Evolutionary conservation across 768 basidiomycete species (phyloP).

Genomic region (Mycena galericulata): DNA sequence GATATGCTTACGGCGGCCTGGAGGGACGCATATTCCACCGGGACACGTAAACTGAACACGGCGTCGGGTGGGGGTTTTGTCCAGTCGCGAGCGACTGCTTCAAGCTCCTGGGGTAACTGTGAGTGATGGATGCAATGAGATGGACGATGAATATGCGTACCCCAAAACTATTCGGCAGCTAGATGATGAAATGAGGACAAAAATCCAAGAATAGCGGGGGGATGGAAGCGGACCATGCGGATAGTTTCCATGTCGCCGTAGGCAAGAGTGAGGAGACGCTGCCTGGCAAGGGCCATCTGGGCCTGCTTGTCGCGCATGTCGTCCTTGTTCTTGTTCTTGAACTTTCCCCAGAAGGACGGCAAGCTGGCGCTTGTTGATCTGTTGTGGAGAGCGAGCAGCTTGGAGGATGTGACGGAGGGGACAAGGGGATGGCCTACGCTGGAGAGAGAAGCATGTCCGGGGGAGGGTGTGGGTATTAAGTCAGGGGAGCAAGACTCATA

Average conservation of each 20-base stretch:
- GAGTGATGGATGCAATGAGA: conserved; percentile 10
- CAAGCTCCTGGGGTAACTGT: conserved; percentile 71
- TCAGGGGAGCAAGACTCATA: conserved; percentile 43
- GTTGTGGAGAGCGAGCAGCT: conserved; percentile 50
- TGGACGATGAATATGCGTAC: conserved; percentile 55
- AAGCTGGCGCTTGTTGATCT: conserved; percentile 77
- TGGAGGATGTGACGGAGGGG: conserved; percentile 44
- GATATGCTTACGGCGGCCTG: conserved; percentile 77
- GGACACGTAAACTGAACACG: conserved; percentile 80
- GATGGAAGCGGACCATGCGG: conserved; percentile 63
- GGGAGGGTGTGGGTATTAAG: conserved; percentile 38
- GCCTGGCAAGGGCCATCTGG: conserved; percentile 78
- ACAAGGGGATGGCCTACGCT: conserved; percentile 64
- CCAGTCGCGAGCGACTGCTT: conserved; percentile 86
- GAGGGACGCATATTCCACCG: conserved; percentile 88
- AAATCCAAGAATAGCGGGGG: conserved; percentile 10
- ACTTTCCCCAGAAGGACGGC: conserved; percentile 73
- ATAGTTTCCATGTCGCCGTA: conserved; percentile 91
- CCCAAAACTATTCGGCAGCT: conserved; percentile 77
- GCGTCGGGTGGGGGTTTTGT: conserved; percentile 87
- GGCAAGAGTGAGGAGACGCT: conserved; percentile 83
- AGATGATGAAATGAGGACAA: background rate
- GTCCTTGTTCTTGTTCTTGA: conserved; percentile 81
- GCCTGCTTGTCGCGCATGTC: conserved; percentile 66
- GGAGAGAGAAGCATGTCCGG: conserved; percentile 82